phyloP scores from a whole-genome alignment of 768 basidiomycete genomes.

The Leccinum olivaceopallidum region DNA sequence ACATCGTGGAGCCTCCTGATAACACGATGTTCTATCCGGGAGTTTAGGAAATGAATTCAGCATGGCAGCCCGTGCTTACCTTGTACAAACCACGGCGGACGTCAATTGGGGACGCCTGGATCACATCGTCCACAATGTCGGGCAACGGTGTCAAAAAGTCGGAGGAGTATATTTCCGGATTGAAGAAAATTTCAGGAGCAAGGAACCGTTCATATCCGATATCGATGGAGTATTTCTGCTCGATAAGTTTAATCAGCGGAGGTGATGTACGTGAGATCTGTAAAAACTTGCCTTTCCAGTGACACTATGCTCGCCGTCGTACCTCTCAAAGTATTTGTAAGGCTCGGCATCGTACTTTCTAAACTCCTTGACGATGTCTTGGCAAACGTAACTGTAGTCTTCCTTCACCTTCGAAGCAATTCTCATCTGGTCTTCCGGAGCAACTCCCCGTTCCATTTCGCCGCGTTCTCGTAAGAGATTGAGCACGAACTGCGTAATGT shows the following conservation, averaged over 20 bases:
- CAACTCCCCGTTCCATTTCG: constrained; percentile 77
- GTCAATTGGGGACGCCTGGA: constrained; percentile 95
- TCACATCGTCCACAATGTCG: constrained; percentile 93
- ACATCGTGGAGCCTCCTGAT: constrained; percentile 98
- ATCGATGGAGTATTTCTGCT: constrained; percentile 89
- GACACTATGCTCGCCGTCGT: constrained; percentile 90
- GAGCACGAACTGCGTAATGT: constrained; percentile 95
- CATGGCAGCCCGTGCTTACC: constrained; percentile 39
- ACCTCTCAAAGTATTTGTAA: constrained; percentile 91
- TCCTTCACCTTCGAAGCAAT: constrained; percentile 96
- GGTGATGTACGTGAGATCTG: background rate
- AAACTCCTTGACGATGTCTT: constrained; percentile 98
- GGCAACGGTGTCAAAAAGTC: constrained; percentile 97
- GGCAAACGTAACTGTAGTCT: constrained; percentile 97
- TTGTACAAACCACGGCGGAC: constrained; percentile 96
- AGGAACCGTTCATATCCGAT: constrained; percentile 99
- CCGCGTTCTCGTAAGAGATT: constrained; percentile 95
- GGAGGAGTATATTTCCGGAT: constrained; percentile 97
- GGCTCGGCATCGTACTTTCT: constrained; percentile 97
- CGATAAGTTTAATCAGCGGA: constrained; percentile 9
- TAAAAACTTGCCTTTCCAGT: constrained; percentile 75
- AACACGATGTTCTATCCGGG: constrained; percentile 87
- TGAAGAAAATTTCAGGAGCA: constrained; percentile 99
- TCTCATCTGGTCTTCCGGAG: constrained; percentile 91
- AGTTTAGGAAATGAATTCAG: background rate